Evolutionary conservation across 140 eudicot genomes (phyloP).

Genomic region (Senecio squalidus): DNA sequence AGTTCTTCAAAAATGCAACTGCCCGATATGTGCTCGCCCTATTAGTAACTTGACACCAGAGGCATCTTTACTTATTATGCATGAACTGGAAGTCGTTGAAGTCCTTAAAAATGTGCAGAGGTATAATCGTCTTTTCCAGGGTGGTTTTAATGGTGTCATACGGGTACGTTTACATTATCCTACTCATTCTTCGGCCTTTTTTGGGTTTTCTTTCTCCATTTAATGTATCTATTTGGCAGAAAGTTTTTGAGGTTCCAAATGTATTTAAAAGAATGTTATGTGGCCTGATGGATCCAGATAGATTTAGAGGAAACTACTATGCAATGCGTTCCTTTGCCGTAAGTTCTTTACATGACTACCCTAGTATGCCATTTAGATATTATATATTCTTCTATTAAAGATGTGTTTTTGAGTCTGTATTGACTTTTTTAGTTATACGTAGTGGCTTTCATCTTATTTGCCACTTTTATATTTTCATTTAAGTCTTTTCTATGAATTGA

Average conservation of each 20-base stretch:
- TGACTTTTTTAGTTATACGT: neutral
- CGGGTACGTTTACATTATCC: slow-evolving; percentile 40
- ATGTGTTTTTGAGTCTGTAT: slow-evolving; percentile 4
- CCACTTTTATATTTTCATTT: neutral
- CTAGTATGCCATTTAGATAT: neutral
- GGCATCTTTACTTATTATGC: slow-evolving; percentile 36
- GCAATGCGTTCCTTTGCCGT: slow-evolving; percentile 43
- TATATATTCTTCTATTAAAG: neutral
- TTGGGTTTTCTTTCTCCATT: neutral
- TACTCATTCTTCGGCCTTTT: neutral
- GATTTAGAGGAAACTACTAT: slow-evolving; percentile 43
- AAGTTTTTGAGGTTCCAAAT: slow-evolving; percentile 39
- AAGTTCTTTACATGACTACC: slow-evolving; percentile 29
- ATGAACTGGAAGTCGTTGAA: slow-evolving; percentile 45
- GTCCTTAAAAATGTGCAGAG: slow-evolving; percentile 34
- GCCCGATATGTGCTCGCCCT: slow-evolving; percentile 64
- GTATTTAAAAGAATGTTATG: slow-evolving; percentile 31
- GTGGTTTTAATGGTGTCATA: slow-evolving; percentile 54
- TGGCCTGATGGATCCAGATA: slow-evolving; percentile 43
- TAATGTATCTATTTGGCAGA: slow-evolving; percentile 25
- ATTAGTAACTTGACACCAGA: slow-evolving; percentile 56
- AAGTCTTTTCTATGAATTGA: neutral
- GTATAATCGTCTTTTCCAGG: slow-evolving; percentile 64
- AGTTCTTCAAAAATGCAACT: slow-evolving; percentile 57
- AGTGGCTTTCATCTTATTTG: neutral